Conservation (phyloP, 805 yeast species). For the Schwanniomyces sp. region DNA sequence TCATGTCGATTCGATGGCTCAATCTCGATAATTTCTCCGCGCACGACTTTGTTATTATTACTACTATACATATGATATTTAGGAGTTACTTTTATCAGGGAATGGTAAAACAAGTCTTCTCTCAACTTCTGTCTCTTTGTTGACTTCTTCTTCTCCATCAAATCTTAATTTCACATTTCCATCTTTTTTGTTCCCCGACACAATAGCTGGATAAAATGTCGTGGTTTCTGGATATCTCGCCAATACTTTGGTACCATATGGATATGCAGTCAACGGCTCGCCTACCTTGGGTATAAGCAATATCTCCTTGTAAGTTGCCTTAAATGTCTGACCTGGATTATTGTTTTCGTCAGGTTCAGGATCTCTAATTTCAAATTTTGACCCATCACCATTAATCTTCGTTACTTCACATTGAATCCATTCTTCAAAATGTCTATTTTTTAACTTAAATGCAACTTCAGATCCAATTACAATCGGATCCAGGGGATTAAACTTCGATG, state of each 20-base stretch:
- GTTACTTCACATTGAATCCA: constrained; percentile 96
- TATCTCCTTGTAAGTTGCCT: constrained; percentile 78
- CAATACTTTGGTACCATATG: constrained; percentile 77
- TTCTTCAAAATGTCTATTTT: constrained; percentile 73
- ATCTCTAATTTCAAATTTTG: constrained; percentile 84
- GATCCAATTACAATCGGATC: constrained; percentile 64
- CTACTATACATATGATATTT: constrained; percentile 1
- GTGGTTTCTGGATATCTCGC: constrained; percentile 98
- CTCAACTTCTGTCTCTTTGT: constrained; percentile 91
- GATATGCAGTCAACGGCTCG: constrained; percentile 53
- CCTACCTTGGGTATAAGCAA: constrained; percentile 63
- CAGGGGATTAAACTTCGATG: constrained; percentile 59
- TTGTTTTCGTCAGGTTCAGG: constrained; percentile 96
- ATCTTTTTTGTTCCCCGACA: constrained; percentile 71
- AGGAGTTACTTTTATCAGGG: constrained; percentile 35
- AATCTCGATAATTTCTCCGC: neutral
- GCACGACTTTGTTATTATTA: neutral
- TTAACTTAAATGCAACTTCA: constrained; percentile 84
- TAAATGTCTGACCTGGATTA: constrained; percentile 83
- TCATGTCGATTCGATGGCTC: neutral
- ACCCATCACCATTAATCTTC: constrained; percentile 72
- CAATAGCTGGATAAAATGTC: constrained; percentile 93
- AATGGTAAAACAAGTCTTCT: constrained; percentile 79
- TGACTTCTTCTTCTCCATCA: constrained; percentile 97
- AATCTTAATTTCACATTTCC: constrained; percentile 78